Percentiles rank a stretch among this genome's conserved stretches.
These are phyloP conservation scores for Brassica nigra DNA, from an alignment of 345 rosid species.

Conservation along the genomic window DNA sequence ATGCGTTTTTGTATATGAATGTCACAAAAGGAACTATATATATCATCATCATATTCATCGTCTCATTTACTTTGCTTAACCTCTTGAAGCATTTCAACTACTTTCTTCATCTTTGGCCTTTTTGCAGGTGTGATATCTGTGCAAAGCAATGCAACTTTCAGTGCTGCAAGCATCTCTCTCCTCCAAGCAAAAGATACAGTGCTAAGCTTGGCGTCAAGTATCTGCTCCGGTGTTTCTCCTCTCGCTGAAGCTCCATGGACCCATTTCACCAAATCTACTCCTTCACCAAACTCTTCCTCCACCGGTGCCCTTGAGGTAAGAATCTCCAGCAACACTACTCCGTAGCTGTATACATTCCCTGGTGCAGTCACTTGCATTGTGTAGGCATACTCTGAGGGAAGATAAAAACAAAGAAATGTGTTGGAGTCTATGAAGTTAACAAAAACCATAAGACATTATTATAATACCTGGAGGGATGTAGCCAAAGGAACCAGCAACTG, in stretches of 20 bases:
- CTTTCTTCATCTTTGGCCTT: conserved; percentile 93
- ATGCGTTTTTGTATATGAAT: conserved; percentile 29
- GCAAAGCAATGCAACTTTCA: conserved; percentile 84
- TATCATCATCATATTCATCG: not conserved
- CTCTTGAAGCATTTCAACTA: conserved; percentile 84
- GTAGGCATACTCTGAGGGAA: conserved; percentile 77
- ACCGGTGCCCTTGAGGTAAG: conserved; percentile 78
- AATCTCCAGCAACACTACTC: conserved; percentile 91
- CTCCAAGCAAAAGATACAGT: conserved; percentile 91
- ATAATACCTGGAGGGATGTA: conserved; percentile 90
- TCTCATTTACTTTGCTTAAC: conserved; percentile 56
- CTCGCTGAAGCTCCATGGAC: conserved; percentile 77
- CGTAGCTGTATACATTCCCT: conserved; percentile 92
- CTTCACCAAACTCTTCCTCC: conserved; percentile 89
- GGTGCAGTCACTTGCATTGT: conserved; percentile 95
- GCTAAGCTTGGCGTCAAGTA: conserved; percentile 80
- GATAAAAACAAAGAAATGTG: not conserved
- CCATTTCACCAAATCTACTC: conserved; percentile 91
- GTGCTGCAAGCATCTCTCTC: conserved; percentile 92
- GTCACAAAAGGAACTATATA: conserved; percentile 17
- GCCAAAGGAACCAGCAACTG: conserved; percentile 95
- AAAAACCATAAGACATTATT: not conserved
- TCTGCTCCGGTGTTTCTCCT: conserved; percentile 76
- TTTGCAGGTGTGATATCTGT: conserved; percentile 69
- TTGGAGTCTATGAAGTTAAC: not conserved